Conservation (phyloP, 331 rosid genomes). For the Rosa hybrid region DNA sequence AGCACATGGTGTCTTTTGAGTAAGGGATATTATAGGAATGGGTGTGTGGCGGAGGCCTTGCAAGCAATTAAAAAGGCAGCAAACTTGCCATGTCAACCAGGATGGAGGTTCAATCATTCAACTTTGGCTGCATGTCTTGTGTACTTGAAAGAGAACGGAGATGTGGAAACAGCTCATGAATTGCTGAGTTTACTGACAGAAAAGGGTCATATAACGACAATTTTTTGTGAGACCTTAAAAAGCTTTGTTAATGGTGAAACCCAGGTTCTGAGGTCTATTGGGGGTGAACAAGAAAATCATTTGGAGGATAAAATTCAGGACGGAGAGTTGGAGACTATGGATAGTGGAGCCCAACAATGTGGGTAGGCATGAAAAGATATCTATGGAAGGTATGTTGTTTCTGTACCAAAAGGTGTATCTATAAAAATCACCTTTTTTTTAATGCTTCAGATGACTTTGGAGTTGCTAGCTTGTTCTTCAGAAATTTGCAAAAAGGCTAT, state of each 20-base stretch:
- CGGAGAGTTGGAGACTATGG: background rate
- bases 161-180: constrained; percentile 28
- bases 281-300: background rate
- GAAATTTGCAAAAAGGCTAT: background rate
- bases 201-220: background rate
- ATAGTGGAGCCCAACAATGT: background rate
- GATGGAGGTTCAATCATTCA: constrained; percentile 32
- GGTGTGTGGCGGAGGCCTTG: constrained; percentile 57
- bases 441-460: background rate
- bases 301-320: background rate
- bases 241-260: background rate
- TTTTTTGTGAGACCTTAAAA: background rate
- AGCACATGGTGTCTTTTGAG: constrained; percentile 51
- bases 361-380: background rate
- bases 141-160: constrained; percentile 49
- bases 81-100: constrained; percentile 20
- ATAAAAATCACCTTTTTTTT: background rate
- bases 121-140: constrained; percentile 45
- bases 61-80: constrained; percentile 52
- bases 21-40: constrained; percentile 33
- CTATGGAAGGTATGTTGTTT: background rate
- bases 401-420: background rate
- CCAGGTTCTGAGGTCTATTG: background rate
- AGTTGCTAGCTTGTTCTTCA: background rate
- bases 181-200: background rate